Conservation (phyloP, 352 stramenopile genomes). For the Paralagenidium karlingii region DNA sequence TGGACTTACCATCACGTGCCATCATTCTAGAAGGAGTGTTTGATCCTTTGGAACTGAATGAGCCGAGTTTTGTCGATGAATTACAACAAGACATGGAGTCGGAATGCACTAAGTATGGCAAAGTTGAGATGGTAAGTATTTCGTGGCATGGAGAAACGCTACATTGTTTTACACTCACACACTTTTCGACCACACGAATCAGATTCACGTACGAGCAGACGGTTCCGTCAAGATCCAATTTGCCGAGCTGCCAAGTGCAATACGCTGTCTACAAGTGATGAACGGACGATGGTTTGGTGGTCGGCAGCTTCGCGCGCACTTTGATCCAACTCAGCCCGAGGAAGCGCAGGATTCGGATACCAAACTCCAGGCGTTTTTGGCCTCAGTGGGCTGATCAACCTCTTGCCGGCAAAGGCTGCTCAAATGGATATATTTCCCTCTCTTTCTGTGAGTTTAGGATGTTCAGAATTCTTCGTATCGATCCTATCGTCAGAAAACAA, state of each 20-base stretch:
- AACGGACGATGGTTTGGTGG: conserved; percentile 69
- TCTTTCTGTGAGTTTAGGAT: no score
- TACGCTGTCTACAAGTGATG: conserved; percentile 67
- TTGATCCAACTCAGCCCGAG: conserved; percentile 40
- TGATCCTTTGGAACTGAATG: conserved; percentile 35
- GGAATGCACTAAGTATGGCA: conserved; percentile 58
- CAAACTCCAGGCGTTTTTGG: conserved; percentile 72
- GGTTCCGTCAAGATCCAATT: conserved; percentile 57
- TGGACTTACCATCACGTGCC: conserved; percentile 38
- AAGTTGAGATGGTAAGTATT: conserved; percentile 28
- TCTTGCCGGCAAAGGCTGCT: no score
- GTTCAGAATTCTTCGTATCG: no score
- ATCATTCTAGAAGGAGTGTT: conserved; percentile 50
- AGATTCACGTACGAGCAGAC: conserved; percentile 51
- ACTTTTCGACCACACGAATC: no score
- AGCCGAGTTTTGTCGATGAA: conserved; percentile 44
- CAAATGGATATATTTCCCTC: no score
- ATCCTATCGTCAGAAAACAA: no score
- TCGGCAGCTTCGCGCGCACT: conserved; percentile 39
- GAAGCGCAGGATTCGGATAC: conserved; percentile 46
- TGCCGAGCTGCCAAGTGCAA: conserved; percentile 24
- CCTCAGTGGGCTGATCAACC: conserved; percentile 26
- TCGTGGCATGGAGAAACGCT: no score
- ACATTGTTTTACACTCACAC: no score
- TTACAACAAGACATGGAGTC: conserved; percentile 67